Evolutionary conservation across 306 rosid genomes (phyloP).

Genomic region (Vigna unguiculata): DNA sequence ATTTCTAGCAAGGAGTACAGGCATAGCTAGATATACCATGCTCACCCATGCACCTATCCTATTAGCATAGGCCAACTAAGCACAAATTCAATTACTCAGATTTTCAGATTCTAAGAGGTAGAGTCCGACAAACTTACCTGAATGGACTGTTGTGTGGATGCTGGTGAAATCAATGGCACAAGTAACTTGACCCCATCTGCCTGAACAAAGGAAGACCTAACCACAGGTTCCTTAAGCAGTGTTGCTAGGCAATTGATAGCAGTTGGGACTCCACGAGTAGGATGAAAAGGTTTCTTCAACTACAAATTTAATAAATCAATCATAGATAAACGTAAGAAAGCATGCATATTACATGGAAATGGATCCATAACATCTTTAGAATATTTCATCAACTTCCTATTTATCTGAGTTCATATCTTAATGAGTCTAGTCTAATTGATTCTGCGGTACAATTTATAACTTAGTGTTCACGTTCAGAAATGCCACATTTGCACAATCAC

Average conservation of each 20-base stretch:
- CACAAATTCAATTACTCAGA: conserved; percentile 30
- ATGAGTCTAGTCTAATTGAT: conserved; percentile 11
- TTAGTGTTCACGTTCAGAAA: conserved; percentile 31
- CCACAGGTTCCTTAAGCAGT: conserved; percentile 88
- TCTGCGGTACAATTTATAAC: conserved; percentile 15
- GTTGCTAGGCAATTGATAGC: conserved; percentile 87
- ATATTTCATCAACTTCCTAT: conserved; percentile 9
- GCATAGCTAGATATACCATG: conserved; percentile 23
- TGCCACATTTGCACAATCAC: background rate
- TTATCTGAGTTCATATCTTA: background rate
- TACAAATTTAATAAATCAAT: conserved; percentile 46
- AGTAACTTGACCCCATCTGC: conserved; percentile 94
- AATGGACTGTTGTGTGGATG: conserved; percentile 95
- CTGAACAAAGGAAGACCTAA: conserved; percentile 87
- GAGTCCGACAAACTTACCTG: conserved; percentile 65
- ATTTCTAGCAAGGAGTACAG: conserved; percentile 36
- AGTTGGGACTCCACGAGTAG: conserved; percentile 77
- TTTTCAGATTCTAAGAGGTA: conserved; percentile 26
- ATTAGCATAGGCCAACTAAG: conserved; percentile 25
- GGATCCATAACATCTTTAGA: conserved; percentile 14
- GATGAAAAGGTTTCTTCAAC: conserved; percentile 95
- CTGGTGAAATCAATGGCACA: conserved; percentile 89
- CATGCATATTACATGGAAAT: conserved; percentile 8
- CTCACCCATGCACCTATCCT: conserved; percentile 39
- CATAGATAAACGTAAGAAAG: conserved; percentile 31